Base-by-base conservation (phyloP, 2,329 filamentous ascomycete species). In the Aspergillus intermedius region DNA sequence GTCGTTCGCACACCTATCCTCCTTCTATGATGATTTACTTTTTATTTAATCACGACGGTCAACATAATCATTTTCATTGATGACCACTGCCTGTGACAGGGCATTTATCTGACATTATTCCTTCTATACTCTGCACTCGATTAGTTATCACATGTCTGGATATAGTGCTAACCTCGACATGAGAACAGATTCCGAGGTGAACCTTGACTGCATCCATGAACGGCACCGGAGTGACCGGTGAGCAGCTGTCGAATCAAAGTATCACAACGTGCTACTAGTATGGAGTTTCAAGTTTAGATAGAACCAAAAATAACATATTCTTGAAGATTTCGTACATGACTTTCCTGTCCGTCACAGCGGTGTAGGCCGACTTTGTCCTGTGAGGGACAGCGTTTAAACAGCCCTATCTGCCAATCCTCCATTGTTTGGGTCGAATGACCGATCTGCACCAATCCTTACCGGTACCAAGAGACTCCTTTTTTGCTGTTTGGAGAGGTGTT, bases 31-130 rank as follows among this genome's bases (percentile, higher is more conserved):
- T 87, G 83, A 86, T 81, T 78, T 76, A 69, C 60, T 70, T 64
- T 57, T 22, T 65, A 76, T 72, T 77, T 80, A 80, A 83, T 88
- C 86, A 89, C 86, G 86, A 89, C 86, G 86, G 86, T 89, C 86
- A 86, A 85, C 86, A 85, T 87, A 89, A 82, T 79, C 56, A 60
- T 75, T 80, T 74, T 71, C 78, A 74, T 86, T 89, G 86, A 88
- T 87, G 86, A 88, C 75, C 83, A 74, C 73, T 59, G 83, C 84
- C 84, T 82, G 75, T 87, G 84, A 88, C 84, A 83, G 75, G 84
- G 84, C 83, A 59, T 61, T 53, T 57, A 69, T 67, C 67, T 70
- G 63, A 66, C 44, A 50, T 37, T 7, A 44, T 17, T 42, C 44
- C 17, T 40, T 12, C 19, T 19, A 23, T 46, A 41, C 47, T 35